phyloP scores from a whole-genome alignment of 2,329 filamentous ascomycete species.

The Elsinoe batatas region DNA sequence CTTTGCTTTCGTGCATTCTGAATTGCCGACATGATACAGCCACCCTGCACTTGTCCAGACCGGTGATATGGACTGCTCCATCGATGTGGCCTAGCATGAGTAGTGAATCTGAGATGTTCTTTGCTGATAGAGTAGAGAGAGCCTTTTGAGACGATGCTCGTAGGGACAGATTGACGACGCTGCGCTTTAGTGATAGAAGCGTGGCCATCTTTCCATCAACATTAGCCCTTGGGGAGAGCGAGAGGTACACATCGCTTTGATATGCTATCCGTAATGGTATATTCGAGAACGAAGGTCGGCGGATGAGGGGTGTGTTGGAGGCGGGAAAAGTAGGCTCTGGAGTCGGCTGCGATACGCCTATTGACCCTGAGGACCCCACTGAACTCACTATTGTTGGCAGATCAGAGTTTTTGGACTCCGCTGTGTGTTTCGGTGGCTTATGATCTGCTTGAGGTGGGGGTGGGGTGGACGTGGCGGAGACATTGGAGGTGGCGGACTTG shows the following conservation, averaged over 20 bases:
- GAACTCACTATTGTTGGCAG: not conserved
- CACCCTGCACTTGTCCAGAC: conserved; percentile 60
- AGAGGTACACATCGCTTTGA: conserved; percentile 62
- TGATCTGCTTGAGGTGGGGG: not conserved
- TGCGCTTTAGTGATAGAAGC: conserved; percentile 57
- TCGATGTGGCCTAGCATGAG: conserved; percentile 68
- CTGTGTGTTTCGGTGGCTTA: not conserved
- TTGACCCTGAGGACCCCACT: not conserved
- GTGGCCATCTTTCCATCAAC: conserved; percentile 50
- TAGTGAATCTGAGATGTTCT: conserved; percentile 58
- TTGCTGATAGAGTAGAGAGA: conserved; percentile 49
- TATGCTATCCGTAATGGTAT: conserved; percentile 34
- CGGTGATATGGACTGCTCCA: conserved; percentile 76
- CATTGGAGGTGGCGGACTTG: conserved; percentile 25
- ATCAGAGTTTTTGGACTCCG: not conserved
- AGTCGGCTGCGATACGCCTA: not conserved
- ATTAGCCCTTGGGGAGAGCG: conserved; percentile 62
- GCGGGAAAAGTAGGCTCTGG: not conserved
- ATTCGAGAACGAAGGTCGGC: conserved; percentile 47
- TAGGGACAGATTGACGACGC: conserved; percentile 71
- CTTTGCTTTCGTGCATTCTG: conserved; percentile 75
- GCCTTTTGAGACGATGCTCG: conserved; percentile 35
- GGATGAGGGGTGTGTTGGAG: conserved; percentile 19
- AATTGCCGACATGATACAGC: conserved; percentile 79
- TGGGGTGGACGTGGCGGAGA: conserved; percentile 1